Conservation (phyloP, 805 yeast genomes). For the Allodekkera sacchari region DNA sequence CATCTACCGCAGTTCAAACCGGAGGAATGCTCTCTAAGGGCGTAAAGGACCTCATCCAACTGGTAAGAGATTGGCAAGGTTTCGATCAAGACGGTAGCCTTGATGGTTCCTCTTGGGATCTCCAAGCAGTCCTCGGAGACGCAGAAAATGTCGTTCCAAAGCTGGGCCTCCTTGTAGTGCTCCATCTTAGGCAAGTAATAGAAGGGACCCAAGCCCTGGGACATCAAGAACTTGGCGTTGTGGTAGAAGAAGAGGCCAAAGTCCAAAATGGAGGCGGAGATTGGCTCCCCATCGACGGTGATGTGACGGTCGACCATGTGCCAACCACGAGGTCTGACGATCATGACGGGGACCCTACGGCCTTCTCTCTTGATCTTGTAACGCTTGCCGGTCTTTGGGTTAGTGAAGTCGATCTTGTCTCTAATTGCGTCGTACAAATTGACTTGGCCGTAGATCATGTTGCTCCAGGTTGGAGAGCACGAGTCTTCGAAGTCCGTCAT, state of each 20-base stretch:
- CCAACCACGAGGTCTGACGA: conserved; percentile 88
- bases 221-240: conserved; percentile 55
- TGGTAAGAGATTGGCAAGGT: conserved; percentile 83
- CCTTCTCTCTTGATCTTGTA: conserved; percentile 35
- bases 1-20: conserved; percentile 87
- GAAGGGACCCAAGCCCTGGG: conserved; percentile 70
- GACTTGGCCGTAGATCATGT: conserved; percentile 74
- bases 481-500: conserved; percentile 87
- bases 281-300: conserved; percentile 64
- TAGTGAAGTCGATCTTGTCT: conserved; percentile 48
- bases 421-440: conserved; percentile 71
- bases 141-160: conserved; percentile 77
- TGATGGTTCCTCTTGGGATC: conserved; percentile 66
- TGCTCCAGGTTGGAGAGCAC: conserved; percentile 76
- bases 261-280: conserved; percentile 70
- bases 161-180: conserved; percentile 72
- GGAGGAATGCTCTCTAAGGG: conserved; percentile 66
- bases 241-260: conserved; percentile 73
- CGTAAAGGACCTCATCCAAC: conserved; percentile 76
- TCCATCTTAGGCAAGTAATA: conserved; percentile 83
- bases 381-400: conserved; percentile 27
- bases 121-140: conserved; percentile 66
- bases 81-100: conserved; percentile 77
- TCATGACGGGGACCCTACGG: conserved; percentile 63
- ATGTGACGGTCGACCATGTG: conserved; percentile 72